phyloP scores from a whole-genome alignment of 139 green algal species.

The Edaphochlamys debaryana region DNA sequence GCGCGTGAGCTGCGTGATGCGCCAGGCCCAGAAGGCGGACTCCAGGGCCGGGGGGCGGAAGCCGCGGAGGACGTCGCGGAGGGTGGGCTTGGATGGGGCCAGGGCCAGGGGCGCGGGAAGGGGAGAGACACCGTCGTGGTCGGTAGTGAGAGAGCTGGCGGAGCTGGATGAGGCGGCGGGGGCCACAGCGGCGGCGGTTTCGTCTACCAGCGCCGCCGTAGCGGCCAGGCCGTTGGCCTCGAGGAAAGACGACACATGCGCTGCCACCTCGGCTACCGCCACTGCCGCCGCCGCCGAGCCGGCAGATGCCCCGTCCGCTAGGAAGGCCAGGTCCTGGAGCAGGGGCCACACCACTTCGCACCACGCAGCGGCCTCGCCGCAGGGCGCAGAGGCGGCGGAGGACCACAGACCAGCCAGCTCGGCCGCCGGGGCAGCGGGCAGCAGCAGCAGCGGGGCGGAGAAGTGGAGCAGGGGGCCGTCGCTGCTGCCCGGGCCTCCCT shows the following conservation, averaged over 20 bases:
- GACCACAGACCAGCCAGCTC: neutral
- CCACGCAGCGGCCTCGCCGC: no score
- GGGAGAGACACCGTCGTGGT: no score
- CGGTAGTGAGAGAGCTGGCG: no score
- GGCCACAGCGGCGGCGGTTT: no score
- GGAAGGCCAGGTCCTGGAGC: neutral
- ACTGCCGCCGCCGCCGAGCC: no score
- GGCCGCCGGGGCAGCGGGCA: neutral
- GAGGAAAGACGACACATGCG: neutral
- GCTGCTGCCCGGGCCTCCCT: neutral
- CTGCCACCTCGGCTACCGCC: neutral
- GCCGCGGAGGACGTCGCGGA: neutral
- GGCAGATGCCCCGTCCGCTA: neutral
- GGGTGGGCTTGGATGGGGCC: no score
- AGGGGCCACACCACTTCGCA: neutral
- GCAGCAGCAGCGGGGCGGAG: neutral
- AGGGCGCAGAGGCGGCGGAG: neutral
- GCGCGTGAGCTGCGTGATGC: neutral
- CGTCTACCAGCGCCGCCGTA: neutral
- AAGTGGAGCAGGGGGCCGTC: neutral
- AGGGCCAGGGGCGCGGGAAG: no score
- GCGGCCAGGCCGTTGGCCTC: neutral
- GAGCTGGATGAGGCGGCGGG: no score
- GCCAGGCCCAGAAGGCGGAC: neutral
- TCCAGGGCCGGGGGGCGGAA: neutral